A percentile compares a stretch with the other conserved stretches of the same genome.
phyloP scores from a whole-genome alignment of 108 stramenopile genomes.

The Aureococcus anophagefferens region DNA sequence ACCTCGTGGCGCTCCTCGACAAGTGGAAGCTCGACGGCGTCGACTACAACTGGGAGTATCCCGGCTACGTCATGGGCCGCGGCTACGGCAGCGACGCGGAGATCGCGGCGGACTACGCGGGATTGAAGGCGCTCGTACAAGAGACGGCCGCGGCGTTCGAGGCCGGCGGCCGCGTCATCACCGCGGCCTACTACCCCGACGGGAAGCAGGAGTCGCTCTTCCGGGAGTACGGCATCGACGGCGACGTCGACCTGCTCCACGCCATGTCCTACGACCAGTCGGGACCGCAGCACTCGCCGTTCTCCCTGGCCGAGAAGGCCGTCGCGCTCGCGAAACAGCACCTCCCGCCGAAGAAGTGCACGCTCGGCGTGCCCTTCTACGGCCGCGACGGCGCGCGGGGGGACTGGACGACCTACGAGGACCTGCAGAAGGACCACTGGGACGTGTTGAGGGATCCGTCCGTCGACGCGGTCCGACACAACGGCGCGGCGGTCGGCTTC shows the following conservation, averaged over 20 bases:
- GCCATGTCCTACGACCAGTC: not conserved
- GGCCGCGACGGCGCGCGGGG: not conserved
- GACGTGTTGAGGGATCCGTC: too few species aligned
- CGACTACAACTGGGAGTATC: conserved; percentile 1
- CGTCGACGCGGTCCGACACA: not conserved
- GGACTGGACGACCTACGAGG: not conserved
- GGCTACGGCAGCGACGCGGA: not conserved
- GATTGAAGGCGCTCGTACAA: not conserved
- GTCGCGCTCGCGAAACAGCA: not conserved
- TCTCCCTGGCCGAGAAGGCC: not conserved
- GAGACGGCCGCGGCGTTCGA: not conserved
- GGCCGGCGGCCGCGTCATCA: not conserved
- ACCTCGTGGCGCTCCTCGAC: not conserved
- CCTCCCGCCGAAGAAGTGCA: not conserved
- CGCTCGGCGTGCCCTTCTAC: not conserved
- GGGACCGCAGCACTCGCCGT: not conserved
- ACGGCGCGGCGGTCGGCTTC: not conserved
- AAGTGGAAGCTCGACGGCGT: not conserved
- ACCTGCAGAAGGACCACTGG: not conserved
- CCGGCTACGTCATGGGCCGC: not conserved
- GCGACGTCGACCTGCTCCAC: not conserved
- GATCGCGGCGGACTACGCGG: not conserved
- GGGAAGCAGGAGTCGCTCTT: not conserved
- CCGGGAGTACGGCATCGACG: not conserved
- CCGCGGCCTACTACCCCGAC: not conserved